Percentiles rank a stretch among this genome's conserved stretches.
phyloP scores from a whole-genome alignment of 768 basidiomycete species.

The Lepiota subincarnata region DNA sequence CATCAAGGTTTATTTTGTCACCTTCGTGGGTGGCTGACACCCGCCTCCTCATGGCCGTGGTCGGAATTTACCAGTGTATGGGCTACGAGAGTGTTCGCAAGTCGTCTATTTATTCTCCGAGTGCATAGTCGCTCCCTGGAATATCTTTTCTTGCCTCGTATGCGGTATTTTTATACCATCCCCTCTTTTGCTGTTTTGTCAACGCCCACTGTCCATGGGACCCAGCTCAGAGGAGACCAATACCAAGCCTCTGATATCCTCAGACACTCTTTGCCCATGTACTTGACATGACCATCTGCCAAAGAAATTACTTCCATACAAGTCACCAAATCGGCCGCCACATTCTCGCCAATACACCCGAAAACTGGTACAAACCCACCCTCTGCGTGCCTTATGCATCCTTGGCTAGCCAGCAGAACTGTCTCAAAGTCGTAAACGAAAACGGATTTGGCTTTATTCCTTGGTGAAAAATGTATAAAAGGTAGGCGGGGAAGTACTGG shows the following conservation, averaged over 20 bases:
- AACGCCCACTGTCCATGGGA: not conserved
- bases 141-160: not conserved
- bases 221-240: constrained; percentile 4
- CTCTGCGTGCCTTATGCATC: too few relatives aligned
- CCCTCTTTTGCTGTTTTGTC: too few relatives aligned
- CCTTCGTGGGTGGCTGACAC: too few relatives aligned
- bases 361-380: too few relatives aligned
- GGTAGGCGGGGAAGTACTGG: not conserved
- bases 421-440: not conserved
- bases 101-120: not conserved
- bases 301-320: not conserved
- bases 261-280: not conserved
- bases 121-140: not conserved
- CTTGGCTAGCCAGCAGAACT: too few relatives aligned
- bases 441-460: not conserved
- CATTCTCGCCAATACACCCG: too few relatives aligned
- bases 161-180: not conserved
- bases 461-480: not conserved
- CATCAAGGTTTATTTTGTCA: too few relatives aligned
- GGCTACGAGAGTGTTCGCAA: not conserved
- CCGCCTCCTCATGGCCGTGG: not conserved
- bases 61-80: not conserved
- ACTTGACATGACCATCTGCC: not conserved
- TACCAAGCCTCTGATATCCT: not conserved
- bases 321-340: too few relatives aligned